Base-by-base conservation (phyloP, 495 filamentous ascomycete genomes). In the Thermochaetoides thermophila region DNA sequence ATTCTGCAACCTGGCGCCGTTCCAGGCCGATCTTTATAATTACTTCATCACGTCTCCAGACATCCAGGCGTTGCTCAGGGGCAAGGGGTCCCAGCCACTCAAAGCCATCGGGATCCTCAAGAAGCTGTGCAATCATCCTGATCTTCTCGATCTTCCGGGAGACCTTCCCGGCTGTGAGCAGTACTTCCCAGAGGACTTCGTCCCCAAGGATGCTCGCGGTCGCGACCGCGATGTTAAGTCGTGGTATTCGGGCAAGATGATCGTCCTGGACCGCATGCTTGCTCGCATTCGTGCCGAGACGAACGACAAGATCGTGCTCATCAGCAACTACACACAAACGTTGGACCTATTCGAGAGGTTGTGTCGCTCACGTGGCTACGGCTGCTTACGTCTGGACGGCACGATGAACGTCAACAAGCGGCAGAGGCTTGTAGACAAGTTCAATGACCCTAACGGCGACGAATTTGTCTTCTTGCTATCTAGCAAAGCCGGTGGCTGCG, bases 241-340 rank as follows among this genome's bases (percentile, higher is more conserved):
- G 1, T 96, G 85, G 87, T 95, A 96, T 56, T 91, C 83, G 0
- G 89, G 89, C 27, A 99, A 99, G 53, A 95, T 99, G 86, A 75
- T 84, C 57, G 91, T 96, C 14, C 78, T 99, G 14, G 89, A 95
- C 54, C 78, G 89, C 33, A 99, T 99, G 89, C 76, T 99, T 14
- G 85, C 89, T 15, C 81, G 87, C 15, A 99, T 99, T 45, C 83
- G 84, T 10, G 73, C 83, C 45, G 86, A 96, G 45, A 95, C 89
- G 7, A 95, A 95, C 44, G 89, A 99, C 66, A 99, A 99, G 61
- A 96, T 99, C 46, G 89, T 99, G 8, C 73, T 99, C 36, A 99
- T 99, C 57, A 86, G 79, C 55, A 99, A 99, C 42, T 99, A 95
- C 59, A 95, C 89, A 1, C 79, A 87, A 47, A 99, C 89, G 0